A percentile compares a stretch with the other conserved stretches of the same genome.
phyloP scores from a whole-genome alignment of 192 early-diverging fungal genomes.

The Spizellomyces punctatus region DNA sequence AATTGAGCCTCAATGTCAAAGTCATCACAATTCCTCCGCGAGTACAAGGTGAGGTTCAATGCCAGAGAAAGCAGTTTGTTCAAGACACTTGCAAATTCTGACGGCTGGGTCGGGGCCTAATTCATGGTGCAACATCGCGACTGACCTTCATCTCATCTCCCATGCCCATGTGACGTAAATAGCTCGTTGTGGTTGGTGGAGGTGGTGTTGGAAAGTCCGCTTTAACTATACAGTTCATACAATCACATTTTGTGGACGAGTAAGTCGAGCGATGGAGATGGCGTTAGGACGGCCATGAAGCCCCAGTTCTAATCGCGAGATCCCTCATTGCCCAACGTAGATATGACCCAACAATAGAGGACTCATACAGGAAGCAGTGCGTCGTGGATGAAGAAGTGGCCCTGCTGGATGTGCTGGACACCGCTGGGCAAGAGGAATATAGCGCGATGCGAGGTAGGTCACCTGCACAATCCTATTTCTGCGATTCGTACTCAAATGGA shows the following conservation, averaged over 20 bases:
- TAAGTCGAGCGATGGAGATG: conserved; percentile 1
- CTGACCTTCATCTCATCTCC: no score
- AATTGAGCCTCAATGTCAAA: background rate
- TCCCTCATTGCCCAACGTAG: background rate
- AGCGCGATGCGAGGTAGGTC: conserved; percentile 50
- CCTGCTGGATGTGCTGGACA: conserved; percentile 89
- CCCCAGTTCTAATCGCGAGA: no score
- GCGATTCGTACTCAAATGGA: conserved; percentile 32
- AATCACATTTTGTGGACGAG: conserved; percentile 76
- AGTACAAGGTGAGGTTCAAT: conserved; percentile 19
- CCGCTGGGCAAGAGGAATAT: conserved; percentile 89
- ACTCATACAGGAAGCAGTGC: conserved; percentile 81
- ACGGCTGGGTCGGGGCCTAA: no score
- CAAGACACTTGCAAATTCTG: no score
- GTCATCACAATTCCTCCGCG: conserved; percentile 19
- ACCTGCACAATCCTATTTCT: conserved; percentile 42
- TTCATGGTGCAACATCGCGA: no score
- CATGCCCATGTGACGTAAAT: background rate
- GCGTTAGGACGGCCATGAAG: background rate
- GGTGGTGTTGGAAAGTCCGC: conserved; percentile 63
- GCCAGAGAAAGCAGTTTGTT: no score
- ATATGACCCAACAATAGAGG: conserved; percentile 67
- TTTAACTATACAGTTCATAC: conserved; percentile 91
- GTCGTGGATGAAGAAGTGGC: conserved; percentile 79
- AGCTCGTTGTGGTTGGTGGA: conserved; percentile 39